phyloP scores from a whole-genome alignment of 2,329 filamentous ascomycete species.

The Pseudocercospora musae region DNA sequence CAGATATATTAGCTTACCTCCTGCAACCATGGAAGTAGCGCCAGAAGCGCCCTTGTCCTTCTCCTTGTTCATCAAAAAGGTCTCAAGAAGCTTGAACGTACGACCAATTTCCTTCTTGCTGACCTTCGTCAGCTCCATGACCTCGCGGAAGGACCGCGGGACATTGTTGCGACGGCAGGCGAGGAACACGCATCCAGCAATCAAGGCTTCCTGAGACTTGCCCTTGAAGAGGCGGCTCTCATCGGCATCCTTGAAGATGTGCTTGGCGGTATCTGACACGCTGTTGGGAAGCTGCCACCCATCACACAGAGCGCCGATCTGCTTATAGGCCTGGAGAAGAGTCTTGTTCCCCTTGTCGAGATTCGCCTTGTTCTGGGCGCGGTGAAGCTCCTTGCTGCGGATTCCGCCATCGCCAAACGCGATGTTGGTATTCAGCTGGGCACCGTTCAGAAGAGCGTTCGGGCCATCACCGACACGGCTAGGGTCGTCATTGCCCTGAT shows the following conservation, averaged over 20 bases:
- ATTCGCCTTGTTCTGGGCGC: slow-evolving; percentile 77
- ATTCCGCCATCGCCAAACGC: slow-evolving; percentile 74
- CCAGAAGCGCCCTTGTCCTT: slow-evolving; percentile 47
- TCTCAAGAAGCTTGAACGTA: slow-evolving; percentile 89
- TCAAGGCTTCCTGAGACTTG: slow-evolving; percentile 89
- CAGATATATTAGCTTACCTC: slow-evolving; percentile 48
- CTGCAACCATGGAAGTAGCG: slow-evolving; percentile 31
- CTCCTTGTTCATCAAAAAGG: slow-evolving; percentile 75
- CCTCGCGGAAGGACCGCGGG: slow-evolving; percentile 88
- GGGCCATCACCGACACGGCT: slow-evolving; percentile 95
- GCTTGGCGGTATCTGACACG: slow-evolving; percentile 85
- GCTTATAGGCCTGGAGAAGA: slow-evolving; percentile 77
- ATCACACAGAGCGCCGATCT: slow-evolving; percentile 85
- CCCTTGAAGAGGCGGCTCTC: slow-evolving; percentile 93
- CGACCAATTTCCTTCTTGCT: slow-evolving; percentile 96
- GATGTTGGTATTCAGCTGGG: slow-evolving; percentile 84
- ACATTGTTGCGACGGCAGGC: slow-evolving; percentile 87
- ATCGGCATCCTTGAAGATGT: slow-evolving; percentile 91
- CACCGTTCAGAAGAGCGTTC: slow-evolving; percentile 84
- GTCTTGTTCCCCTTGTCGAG: slow-evolving; percentile 80
- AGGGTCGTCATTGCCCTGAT: slow-evolving; percentile 92
- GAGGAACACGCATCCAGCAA: slow-evolving; percentile 96
- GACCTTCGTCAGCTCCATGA: slow-evolving; percentile 88
- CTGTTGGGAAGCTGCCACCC: slow-evolving; percentile 75
- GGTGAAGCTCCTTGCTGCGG: slow-evolving; percentile 70